Conservation (phyloP, 495 filamentous ascomycete species). For the Neurospora africana region DNA sequence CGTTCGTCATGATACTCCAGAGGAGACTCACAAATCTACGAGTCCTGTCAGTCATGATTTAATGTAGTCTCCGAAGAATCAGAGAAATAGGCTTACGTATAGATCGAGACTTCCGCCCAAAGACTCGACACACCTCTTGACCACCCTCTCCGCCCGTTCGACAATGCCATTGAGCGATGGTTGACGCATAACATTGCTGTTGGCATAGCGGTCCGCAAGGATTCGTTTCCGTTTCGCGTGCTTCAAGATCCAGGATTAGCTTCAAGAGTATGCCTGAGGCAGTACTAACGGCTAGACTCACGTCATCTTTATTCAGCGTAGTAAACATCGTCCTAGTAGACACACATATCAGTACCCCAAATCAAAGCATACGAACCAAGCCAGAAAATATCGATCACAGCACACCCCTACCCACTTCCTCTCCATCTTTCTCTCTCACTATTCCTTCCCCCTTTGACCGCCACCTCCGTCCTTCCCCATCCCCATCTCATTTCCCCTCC, state of each 20-base stretch:
- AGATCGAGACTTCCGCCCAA: conserved; percentile 39
- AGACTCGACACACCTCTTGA: conserved; percentile 36
- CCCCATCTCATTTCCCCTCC: no score
- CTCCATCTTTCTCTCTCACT: background rate
- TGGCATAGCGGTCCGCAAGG: conserved; percentile 55
- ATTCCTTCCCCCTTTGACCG: no score
- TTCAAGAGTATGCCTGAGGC: no score
- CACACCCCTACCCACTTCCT: background rate
- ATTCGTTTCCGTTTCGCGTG: conserved; percentile 49
- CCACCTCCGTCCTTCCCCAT: background rate
- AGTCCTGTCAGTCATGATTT: background rate
- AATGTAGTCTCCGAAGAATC: background rate
- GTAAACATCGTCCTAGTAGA: conserved; percentile 47
- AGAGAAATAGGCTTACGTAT: conserved; percentile 36
- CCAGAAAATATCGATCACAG: no score
- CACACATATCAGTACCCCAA: background rate
- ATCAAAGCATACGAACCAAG: background rate
- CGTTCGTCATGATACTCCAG: background rate
- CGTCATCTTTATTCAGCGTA: conserved; percentile 44
- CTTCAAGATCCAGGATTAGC: conserved; percentile 15
- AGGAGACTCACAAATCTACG: background rate
- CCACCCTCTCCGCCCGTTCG: conserved; percentile 42
- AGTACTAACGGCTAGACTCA: no score
- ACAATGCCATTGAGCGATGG: conserved; percentile 42
- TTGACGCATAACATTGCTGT: conserved; percentile 49